Evolutionary conservation across 2,329 filamentous ascomycete species (phyloP), one percentile per base, ranked within the genome.

Genomic region (Monilinia polystroma): DNA sequence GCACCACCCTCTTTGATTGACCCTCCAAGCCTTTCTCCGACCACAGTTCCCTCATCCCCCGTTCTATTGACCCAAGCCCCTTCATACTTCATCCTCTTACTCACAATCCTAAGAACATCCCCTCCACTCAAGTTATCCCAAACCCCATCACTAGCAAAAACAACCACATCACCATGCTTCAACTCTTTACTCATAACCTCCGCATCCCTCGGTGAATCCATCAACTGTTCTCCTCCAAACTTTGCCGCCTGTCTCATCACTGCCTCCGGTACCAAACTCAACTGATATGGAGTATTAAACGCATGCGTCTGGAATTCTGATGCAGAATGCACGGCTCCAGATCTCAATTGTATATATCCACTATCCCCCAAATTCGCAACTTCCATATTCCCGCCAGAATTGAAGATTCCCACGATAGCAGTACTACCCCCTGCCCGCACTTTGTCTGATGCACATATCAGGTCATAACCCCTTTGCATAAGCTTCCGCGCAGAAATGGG

Each of bases 271-370:
- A 97, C 89, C 64, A 97, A 88, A 64, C 92, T 94, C 52, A 99
- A 85, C 78, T 99, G 95, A 76, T 91, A 99, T 0, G 95, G 95
- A 0, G 95, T 98, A 79, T 99, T 99, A 84, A 99, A 99, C 54
- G 90, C 93, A 78, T 99, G 95, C 0, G 93, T 97, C 79, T 99
- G 95, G 32, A 92, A 90, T 58, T 88, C 85, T 2, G 93, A 96
- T 75, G 88, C 89, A 66, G 90, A 86, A 77, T 95, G 90, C 43
- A 99, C 91, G 18, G 90, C 92, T 72, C 94, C 96, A 35, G 92
- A 85, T 18, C 93, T 88, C 68, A 98, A 83, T 69, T 96, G 90
- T 66, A 98, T 84, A 77, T 93, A 98, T 43, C 95, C 95, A 35
- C 93, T 97, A 80, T 99, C 95, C 71, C 95, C 95, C 45, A 99